These are phyloP conservation scores for Fistulifera pelliculosa DNA, from an alignment of 108 stramenopile species.

Conservation along the genomic window DNA sequence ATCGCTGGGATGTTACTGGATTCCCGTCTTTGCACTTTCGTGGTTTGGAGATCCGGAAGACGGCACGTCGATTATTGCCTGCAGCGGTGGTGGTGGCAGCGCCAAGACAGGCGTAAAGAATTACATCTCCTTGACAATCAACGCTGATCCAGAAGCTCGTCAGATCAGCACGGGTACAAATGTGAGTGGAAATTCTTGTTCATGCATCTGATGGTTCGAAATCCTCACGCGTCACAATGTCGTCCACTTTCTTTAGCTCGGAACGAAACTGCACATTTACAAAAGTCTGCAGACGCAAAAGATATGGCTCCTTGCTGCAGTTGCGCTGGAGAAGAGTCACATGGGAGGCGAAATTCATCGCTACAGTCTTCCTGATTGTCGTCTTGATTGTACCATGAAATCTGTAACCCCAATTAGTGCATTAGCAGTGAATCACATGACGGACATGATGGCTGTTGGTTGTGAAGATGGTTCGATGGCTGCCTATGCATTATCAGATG, in stretches of 20 bases:
- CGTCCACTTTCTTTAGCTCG: too few species aligned
- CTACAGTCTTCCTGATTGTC: slow-evolving; percentile 20
- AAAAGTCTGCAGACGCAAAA: too few species aligned
- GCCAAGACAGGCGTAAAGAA: slow-evolving; percentile 70
- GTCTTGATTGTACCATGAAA: slow-evolving; percentile 3
- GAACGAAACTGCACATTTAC: too few species aligned
- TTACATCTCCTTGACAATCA: slow-evolving; percentile 15
- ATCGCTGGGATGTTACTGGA: slow-evolving; percentile 28
- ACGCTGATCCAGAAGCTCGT: slow-evolving; percentile 15
- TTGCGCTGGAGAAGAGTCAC: too few species aligned
- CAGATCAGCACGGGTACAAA: slow-evolving; percentile 16
- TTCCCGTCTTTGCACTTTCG: slow-evolving; percentile 55
- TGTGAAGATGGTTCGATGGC: slow-evolving; percentile 65
- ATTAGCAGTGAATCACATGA: slow-evolving; percentile 30
- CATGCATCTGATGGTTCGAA: too few species aligned
- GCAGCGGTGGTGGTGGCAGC: slow-evolving; percentile 65
- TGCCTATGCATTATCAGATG: slow-evolving; percentile 34
- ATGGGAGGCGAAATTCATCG: slow-evolving; percentile 27
- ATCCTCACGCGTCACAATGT: too few species aligned
- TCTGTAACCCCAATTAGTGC: slow-evolving; percentile 24
- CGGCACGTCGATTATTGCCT: slow-evolving; percentile 46
- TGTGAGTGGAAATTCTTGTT: too few species aligned
- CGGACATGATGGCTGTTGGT: slow-evolving; percentile 45
- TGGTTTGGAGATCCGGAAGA: slow-evolving; percentile 49
- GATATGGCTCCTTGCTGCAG: too few species aligned